Percentiles rank a stretch among this genome's conserved stretches.
phyloP scores from a whole-genome alignment of 129 eudicot species.

The Centaurea solstitialis region DNA sequence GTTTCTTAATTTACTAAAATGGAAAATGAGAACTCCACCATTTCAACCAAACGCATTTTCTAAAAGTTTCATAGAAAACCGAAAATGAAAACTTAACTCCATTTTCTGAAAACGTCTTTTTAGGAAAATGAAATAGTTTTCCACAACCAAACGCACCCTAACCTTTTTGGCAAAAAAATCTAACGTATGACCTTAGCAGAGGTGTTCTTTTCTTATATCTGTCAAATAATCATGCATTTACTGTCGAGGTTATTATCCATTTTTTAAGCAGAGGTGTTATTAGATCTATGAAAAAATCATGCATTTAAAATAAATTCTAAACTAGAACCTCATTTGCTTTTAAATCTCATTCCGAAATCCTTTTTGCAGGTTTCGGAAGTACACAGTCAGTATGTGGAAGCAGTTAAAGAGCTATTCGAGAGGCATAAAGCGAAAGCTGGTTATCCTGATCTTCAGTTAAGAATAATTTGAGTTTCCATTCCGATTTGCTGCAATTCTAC shows the following conservation, averaged over 20 bases:
- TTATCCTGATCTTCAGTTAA: constrained; percentile 52
- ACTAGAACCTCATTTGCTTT: background rate
- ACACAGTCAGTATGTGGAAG: constrained; percentile 66
- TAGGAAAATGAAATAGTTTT: too few relatives aligned
- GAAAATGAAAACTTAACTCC: too few relatives aligned
- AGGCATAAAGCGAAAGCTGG: constrained; percentile 77
- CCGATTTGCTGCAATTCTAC: background rate
- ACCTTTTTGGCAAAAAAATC: too few relatives aligned
- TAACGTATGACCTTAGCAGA: background rate
- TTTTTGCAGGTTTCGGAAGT: constrained; percentile 61
- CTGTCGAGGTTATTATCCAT: background rate
- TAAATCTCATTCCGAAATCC: background rate
- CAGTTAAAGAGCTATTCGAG: constrained; percentile 73
- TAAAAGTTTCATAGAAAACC: too few relatives aligned
- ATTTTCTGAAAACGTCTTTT: too few relatives aligned
- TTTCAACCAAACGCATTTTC: too few relatives aligned
- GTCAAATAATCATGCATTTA: too few relatives aligned
- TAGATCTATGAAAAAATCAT: background rate
- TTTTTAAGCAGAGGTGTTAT: background rate
- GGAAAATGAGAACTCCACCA: too few relatives aligned
- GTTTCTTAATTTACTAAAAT: too few relatives aligned
- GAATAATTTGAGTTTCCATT: constrained; percentile 40
- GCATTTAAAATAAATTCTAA: background rate
- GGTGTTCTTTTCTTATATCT: background rate
- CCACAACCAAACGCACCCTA: too few relatives aligned